These are phyloP conservation scores for Salinomyces thailandicus DNA, from an alignment of 2,329 filamentous ascomycete genomes.

Conservation along the genomic window DNA sequence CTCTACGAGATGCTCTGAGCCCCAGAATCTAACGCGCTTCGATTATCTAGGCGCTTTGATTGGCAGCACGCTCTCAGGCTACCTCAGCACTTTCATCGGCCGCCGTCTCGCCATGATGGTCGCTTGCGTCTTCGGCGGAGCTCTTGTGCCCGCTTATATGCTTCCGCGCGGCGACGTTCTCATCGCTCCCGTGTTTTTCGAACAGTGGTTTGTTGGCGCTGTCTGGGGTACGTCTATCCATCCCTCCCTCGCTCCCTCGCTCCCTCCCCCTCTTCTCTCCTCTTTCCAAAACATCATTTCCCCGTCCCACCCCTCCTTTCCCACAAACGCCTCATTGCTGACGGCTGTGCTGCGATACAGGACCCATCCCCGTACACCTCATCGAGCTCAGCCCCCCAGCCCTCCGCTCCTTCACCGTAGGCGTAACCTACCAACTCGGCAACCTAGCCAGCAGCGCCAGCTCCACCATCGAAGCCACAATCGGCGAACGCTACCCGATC, in stretches of 20 bases:
- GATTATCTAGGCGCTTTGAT: too few relatives aligned
- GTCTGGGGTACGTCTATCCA: slow-evolving; percentile 26
- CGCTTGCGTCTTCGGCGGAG: slow-evolving; percentile 25
- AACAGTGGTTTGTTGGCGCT: slow-evolving; percentile 30
- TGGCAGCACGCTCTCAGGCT: slow-evolving; percentile 28
- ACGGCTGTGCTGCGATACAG: too few relatives aligned
- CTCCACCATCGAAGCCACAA: slow-evolving; percentile 29
- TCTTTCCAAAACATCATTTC: too few relatives aligned
- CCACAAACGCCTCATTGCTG: too few relatives aligned
- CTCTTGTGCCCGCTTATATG: slow-evolving; percentile 28
- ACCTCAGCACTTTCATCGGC: slow-evolving; percentile 28
- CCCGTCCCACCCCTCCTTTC: too few relatives aligned
- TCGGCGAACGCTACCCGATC: slow-evolving; percentile 29
- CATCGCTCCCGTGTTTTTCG: slow-evolving; percentile 27
- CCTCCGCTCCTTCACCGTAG: slow-evolving; percentile 28
- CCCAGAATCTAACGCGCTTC: too few relatives aligned
- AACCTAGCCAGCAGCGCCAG: slow-evolving; percentile 29
- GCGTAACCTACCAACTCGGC: slow-evolving; percentile 31
- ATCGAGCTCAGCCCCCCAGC: slow-evolving; percentile 27
- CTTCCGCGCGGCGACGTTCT: slow-evolving; percentile 23
- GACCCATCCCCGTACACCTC: slow-evolving; percentile 20
- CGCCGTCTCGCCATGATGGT: slow-evolving; percentile 31
- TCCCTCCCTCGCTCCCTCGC: too few relatives aligned
- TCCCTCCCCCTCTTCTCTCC: too few relatives aligned
- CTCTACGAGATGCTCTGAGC: too few relatives aligned